These are phyloP conservation scores for Iris macrosiphon DNA, from an alignment of 106 monocot genomes.

Conservation along the genomic window DNA sequence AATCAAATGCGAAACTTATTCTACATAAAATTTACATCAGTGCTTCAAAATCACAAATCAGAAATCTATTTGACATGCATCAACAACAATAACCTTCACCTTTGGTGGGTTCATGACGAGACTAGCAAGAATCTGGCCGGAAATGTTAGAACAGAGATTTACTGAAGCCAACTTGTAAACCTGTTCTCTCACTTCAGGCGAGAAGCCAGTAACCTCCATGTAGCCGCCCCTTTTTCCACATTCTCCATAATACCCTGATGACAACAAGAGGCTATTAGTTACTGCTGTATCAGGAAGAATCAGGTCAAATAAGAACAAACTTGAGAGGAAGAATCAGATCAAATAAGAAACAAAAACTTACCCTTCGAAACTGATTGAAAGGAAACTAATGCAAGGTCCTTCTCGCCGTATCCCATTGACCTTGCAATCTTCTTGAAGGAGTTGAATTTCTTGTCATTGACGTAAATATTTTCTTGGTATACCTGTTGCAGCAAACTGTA, in stretches of 20 bases:
- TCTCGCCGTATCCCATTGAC: constrained; percentile 76
- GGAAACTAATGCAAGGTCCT: constrained; percentile 73
- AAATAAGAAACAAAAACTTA: constrained; percentile 9
- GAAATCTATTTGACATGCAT: no score
- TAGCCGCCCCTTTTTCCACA: constrained; percentile 98
- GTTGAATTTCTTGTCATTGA: constrained; percentile 81
- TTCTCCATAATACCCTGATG: constrained; percentile 86
- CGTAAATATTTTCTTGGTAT: constrained; percentile 96
- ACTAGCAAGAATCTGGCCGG: constrained; percentile 92
- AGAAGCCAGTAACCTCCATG: constrained; percentile 94
- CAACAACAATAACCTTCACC: constrained; percentile 45
- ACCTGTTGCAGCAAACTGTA: constrained; percentile 38
- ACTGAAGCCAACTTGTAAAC: constrained; percentile 98
- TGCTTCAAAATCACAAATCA: no score
- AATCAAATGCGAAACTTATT: background rate
- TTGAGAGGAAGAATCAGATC: background rate
- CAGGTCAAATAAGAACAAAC: background rate
- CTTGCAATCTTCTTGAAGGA: constrained; percentile 95
- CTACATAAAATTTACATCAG: no score
- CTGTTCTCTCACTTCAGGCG: constrained; percentile 73
- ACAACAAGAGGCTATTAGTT: background rate
- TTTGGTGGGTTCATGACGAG: constrained; percentile 98
- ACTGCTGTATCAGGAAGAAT: background rate
- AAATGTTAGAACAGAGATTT: constrained; percentile 91
- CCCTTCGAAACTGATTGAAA: constrained; percentile 97